Conservation (phyloP, 1,284 basidiomycete species). For the Puccinia horiana region DNA sequence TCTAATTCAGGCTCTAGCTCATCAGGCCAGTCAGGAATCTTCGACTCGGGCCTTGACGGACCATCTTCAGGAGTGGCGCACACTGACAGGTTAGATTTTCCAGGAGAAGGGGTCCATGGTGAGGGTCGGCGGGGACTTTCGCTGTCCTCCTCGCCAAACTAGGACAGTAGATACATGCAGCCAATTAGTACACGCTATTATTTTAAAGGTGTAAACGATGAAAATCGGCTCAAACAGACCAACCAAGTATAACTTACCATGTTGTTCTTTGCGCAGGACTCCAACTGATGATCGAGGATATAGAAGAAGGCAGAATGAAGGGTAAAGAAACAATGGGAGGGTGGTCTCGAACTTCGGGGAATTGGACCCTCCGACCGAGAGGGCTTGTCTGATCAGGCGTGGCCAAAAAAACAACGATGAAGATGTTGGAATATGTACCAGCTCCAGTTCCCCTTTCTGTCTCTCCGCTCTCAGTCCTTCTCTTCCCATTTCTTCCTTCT, state of each 20-base stretch:
- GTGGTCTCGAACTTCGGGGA: too few relatives aligned
- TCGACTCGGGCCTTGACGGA: not conserved
- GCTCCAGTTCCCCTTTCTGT: too few relatives aligned
- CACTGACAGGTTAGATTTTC: conserved; percentile 1
- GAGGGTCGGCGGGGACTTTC: conserved; percentile 46
- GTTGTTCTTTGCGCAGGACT: not conserved
- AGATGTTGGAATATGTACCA: too few relatives aligned
- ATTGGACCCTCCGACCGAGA: too few relatives aligned
- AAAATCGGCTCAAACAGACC: too few relatives aligned
- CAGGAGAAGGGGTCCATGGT: conserved; percentile 27
- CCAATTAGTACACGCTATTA: not conserved
- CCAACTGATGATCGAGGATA: too few relatives aligned
- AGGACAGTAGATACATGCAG: not conserved
- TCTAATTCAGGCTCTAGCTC: conserved; percentile 56
- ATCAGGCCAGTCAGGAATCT: conserved; percentile 12
- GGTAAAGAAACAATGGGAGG: not conserved
- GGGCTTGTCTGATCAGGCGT: too few relatives aligned
- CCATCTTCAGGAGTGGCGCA: conserved; percentile 1
- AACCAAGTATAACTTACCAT: too few relatives aligned
- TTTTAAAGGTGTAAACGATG: not conserved
- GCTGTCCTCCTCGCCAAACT: conserved; percentile 48
- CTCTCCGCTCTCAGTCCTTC: too few relatives aligned
- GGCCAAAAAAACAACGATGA: too few relatives aligned
- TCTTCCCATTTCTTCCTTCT: too few relatives aligned
- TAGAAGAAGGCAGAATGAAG: too few relatives aligned